These are phyloP conservation scores for Zoysia pacifica DNA, from an alignment of 176 grass and related monocot species.

Conservation along the genomic window DNA sequence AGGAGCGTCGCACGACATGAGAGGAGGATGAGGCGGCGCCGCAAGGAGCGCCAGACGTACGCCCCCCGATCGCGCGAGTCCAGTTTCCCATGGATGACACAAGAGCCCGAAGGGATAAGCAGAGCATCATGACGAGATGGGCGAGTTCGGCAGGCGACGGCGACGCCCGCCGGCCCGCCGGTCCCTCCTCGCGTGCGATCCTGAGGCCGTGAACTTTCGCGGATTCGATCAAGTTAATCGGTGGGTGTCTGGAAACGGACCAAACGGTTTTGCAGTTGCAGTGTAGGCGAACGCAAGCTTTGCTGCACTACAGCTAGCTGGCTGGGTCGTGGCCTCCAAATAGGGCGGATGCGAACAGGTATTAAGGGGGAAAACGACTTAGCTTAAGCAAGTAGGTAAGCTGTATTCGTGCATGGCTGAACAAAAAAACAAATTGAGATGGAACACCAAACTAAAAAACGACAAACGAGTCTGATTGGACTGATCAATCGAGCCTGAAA, in stretches of 20 bases:
- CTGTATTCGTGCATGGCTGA: background rate
- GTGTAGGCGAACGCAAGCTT: background rate
- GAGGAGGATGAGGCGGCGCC: background rate
- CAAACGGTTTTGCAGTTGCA: background rate
- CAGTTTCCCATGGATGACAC: conserved; percentile 9
- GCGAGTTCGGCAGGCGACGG: conserved; percentile 17
- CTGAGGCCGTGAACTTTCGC: background rate
- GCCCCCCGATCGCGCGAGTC: background rate
- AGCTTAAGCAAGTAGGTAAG: background rate
- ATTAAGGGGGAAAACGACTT: background rate
- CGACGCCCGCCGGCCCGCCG: background rate
- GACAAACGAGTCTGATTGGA: background rate
- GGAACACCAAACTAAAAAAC: background rate
- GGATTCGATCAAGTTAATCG: background rate
- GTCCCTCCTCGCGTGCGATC: background rate
- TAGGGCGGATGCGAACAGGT: background rate
- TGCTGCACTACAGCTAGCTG: background rate
- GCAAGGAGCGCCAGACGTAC: background rate
- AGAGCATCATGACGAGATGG: conserved; percentile 20
- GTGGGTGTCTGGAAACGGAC: background rate
- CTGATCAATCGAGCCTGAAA: background rate
- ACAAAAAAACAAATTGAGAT: background rate
- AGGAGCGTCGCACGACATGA: background rate
- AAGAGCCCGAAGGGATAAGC: background rate
- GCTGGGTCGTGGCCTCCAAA: conserved; percentile 1